Evolutionary conservation across 139 green algal genomes (phyloP), one percentile per base, ranked within the genome.

Genomic region (Raphidocelis subcapitata): DNA sequence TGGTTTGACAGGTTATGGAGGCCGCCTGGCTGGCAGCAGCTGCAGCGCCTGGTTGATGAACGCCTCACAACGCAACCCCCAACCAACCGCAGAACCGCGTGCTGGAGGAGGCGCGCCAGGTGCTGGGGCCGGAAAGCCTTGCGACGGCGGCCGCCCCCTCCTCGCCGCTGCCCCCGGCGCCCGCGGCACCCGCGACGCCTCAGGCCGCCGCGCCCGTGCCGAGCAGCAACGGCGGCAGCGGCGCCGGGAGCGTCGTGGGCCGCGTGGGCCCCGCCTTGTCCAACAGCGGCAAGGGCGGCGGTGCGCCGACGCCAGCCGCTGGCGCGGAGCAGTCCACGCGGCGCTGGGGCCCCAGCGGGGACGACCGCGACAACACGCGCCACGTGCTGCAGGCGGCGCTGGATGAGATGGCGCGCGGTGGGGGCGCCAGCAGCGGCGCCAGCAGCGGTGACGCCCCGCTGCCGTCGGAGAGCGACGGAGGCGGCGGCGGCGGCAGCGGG

Each of bases 301-400:
- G n/a, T n/a, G n/a, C n/a, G n/a, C n/a, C n/a, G n/a, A n/a, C n/a
- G n/a, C n/a, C n/a, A n/a, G n/a, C 49, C 49, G 18, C 18, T n/a
- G 49, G 20, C 20, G 56, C 37, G 10, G 59, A 76, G 46, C 69
- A 26, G 3, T 44, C 68, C 10, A 76, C 69, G 3, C 61, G 69
- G 23, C 59, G 69, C 26, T 76, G 69, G 69, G 62, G 59, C 64
- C 69, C 37, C 1, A 12, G 68, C 1, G 60, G 59, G 28, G 69
- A 76, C 15, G 69, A 49, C 8, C 69, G 68, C 29, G 69, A 76
- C 51, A 24, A 69, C 2, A 76, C 69, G 3, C 29, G 69, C 2
- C 69, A 76, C 26, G 69, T 76, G 2, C n/a, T 76, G 62, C 69
- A 76, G 36, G 47, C 41, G 37, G 69, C 69, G 1, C 20, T 76